Conservation (phyloP, 768 basidiomycete genomes). For the Leccinum incarnatum region DNA sequence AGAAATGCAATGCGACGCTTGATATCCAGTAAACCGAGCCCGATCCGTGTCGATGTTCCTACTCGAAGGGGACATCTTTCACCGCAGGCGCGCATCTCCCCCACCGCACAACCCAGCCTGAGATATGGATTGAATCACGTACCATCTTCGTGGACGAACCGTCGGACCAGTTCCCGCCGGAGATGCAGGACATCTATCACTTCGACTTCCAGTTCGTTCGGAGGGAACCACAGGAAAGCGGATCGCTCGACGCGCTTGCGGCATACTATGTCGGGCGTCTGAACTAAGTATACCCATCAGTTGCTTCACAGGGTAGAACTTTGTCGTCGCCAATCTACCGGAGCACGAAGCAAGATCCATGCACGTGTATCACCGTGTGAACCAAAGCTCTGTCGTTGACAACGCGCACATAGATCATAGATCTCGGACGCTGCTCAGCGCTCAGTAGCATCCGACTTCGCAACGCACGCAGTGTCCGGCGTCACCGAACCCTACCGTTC, state of each 20-base stretch:
- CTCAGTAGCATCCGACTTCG: constrained; percentile 27
- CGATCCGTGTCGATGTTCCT: constrained; percentile 29
- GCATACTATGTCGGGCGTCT: constrained; percentile 26
- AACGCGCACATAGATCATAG: constrained; percentile 2
- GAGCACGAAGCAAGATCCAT: constrained; percentile 32
- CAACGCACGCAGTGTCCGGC: constrained; percentile 20
- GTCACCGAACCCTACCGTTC: constrained; percentile 34
- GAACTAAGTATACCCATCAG: constrained; percentile 22
- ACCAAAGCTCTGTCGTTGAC: neutral
- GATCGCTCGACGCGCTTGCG: constrained; percentile 34
- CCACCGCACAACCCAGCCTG: constrained; percentile 7
- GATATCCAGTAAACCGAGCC: constrained; percentile 26
- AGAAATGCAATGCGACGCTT: constrained; percentile 20
- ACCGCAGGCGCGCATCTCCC: constrained; percentile 31
- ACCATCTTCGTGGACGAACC: constrained; percentile 38
- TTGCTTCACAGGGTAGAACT: constrained; percentile 36
- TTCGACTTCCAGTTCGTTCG: neutral
- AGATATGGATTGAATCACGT: constrained; percentile 25
- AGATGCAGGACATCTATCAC: constrained; percentile 7
- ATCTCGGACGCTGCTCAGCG: constrained; percentile 21
- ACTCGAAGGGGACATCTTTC: constrained; percentile 27
- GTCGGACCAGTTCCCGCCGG: constrained; percentile 21
- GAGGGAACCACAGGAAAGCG: constrained; percentile 25
- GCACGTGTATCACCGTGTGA: constrained; percentile 14
- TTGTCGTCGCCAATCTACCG: constrained; percentile 33